Evolutionary conservation across 208 protist species (phyloP), one percentile per base, ranked within the genome.

Genomic region (Leishmania major): DNA sequence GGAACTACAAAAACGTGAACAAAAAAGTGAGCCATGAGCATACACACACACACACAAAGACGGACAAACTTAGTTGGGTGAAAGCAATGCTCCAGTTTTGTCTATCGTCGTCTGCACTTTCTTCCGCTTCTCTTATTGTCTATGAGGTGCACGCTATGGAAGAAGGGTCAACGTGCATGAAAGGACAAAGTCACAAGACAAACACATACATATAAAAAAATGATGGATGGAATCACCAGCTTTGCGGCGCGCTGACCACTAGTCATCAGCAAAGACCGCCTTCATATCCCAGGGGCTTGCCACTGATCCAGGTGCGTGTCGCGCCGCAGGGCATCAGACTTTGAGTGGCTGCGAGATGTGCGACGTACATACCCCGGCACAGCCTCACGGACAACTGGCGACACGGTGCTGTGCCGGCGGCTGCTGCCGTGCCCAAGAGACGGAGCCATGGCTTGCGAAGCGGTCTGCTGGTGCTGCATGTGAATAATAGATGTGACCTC

Each of bases 401-500:
- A 85, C n/a, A 75, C 82, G 19, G 78, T 72, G 77, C 77, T 82
- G 57, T 79, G 82, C 22, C 82, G 82, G 19, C 82, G 72, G 53
- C 57, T 79, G 83, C 77, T 78, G 62, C 69, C 43, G 57, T 79
- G 47, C 22, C 35, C 55, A 60, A 76, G 64, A 67, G 57, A 66
- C 6, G 67, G 59, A 47, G 59, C 62, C 53, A 59, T 25, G 10
- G 69, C 37, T 55, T 70, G 77, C 49, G 60, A 43, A 57, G 71
- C 31, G 8, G 77, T 43, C 43, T 78, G 57, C 47, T 80, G 74
- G n/a, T 86, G 72, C 82, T 90, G 87, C 64, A 86, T 43, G 70
- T 92, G 85, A 37, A 96, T 88, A 51, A 95, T 88, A n/a, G 90
- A 91, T 7, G 91, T 94, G 11, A 95, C 85, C 77, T 95, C 88